phyloP scores from a whole-genome alignment of 2,329 filamentous ascomycete genomes.

The Thielaviopsis populi region DNA sequence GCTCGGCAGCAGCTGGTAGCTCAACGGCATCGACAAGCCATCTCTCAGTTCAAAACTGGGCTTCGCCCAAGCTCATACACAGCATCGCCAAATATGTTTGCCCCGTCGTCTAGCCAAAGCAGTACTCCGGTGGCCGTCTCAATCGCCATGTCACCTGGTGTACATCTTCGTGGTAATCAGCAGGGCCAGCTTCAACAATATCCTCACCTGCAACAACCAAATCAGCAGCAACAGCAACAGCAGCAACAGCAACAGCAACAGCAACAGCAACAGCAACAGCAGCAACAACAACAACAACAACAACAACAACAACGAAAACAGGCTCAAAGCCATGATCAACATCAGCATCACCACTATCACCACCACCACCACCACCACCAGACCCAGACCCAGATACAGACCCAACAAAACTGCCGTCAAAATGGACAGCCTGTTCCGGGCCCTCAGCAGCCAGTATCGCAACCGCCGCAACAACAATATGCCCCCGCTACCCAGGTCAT shows the following conservation, averaged over 20 bases:
- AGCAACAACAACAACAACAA: background rate
- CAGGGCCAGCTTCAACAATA: too few species aligned
- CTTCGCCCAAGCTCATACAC: too few species aligned
- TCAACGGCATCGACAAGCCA: background rate
- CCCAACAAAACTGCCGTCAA: background rate
- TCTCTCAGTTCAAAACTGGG: too few species aligned
- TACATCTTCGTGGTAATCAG: too few species aligned
- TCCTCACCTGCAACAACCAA: background rate
- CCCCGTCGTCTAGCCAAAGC: too few species aligned
- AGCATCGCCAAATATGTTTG: too few species aligned
- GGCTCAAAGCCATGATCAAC: background rate
- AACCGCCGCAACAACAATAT: background rate
- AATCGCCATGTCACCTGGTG: too few species aligned
- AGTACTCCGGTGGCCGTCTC: too few species aligned
- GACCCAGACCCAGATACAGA: background rate
- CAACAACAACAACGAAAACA: background rate
- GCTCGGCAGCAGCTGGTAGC: background rate
- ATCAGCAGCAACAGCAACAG: background rate
- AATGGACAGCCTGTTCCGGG: background rate
- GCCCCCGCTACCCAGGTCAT: background rate
- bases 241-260: slow-evolving; percentile 1
- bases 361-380: background rate
- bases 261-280: background rate
- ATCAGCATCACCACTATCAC: background rate
- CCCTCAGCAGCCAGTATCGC: background rate